These are phyloP conservation scores for Colletotrichum cereale DNA, from an alignment of 2,329 filamentous ascomycete genomes.

Conservation along the genomic window DNA sequence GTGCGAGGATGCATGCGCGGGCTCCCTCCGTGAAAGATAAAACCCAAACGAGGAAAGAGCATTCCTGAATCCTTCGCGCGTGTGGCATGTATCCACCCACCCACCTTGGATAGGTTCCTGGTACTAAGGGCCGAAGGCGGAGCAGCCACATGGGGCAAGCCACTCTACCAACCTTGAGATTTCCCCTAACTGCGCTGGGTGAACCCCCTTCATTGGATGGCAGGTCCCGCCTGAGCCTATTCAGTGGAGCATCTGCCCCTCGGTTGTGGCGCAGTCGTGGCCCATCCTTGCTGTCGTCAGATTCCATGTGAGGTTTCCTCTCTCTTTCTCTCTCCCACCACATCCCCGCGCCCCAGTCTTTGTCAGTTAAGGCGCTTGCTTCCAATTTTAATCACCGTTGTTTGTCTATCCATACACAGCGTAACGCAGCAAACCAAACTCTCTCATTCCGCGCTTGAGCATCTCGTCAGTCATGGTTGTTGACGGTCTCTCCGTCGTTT, in stretches of 20 bases:
- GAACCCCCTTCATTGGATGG: constrained; percentile 6
- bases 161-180: neutral
- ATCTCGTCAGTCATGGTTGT: neutral
- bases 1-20: neutral
- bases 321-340: neutral
- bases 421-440: constrained; percentile 37
- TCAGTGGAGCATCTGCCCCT: neutral
- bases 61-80: neutral
- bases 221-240: constrained; percentile 13
- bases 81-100: neutral
- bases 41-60: neutral
- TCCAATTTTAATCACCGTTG: neutral
- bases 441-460: constrained; percentile 4
- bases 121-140: constrained; percentile 17
- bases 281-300: neutral
- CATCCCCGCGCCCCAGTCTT: neutral
- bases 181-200: neutral
- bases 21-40: constrained; percentile 12
- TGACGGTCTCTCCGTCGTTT: constrained; percentile 17
- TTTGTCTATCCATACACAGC: neutral
- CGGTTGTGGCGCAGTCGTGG: constrained; percentile 23
- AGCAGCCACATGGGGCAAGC: constrained; percentile 28
- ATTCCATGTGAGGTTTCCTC: neutral
- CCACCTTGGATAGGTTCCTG: neutral
- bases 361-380: constrained; percentile 1